phyloP scores from a whole-genome alignment of 441 rosid species.

The Mallotus japonicus region DNA sequence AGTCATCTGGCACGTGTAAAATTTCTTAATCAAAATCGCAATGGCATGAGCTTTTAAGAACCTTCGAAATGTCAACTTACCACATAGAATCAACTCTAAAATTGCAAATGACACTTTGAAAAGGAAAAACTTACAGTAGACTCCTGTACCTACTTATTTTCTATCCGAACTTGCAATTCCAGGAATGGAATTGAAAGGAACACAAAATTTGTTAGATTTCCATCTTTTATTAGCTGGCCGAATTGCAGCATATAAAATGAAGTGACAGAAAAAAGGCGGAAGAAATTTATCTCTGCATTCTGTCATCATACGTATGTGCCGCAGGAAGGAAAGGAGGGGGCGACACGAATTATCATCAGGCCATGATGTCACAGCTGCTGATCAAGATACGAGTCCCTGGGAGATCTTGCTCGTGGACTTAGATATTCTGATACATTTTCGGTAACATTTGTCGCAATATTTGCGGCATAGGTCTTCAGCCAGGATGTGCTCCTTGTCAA shows the following conservation, averaged over 20 bases:
- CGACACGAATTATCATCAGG: background rate
- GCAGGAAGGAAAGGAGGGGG: background rate
- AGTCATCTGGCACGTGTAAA: too few species aligned
- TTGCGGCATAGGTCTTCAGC: constrained; percentile 50
- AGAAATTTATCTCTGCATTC: constrained; percentile 12
- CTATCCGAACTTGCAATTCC: constrained; percentile 2
- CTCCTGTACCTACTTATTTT: background rate
- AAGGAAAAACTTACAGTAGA: background rate
- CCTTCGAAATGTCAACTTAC: too few species aligned
- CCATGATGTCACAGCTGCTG: constrained; percentile 47
- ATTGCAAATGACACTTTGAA: too few species aligned
- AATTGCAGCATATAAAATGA: background rate
- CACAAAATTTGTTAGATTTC: background rate
- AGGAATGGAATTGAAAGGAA: background rate
- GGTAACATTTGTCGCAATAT: constrained; percentile 45
- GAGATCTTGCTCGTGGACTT: constrained; percentile 41
- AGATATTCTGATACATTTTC: constrained; percentile 43
- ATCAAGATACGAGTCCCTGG: constrained; percentile 52
- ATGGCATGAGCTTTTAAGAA: too few species aligned
- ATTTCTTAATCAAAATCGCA: too few species aligned
- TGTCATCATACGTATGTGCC: background rate
- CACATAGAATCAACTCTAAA: too few species aligned
- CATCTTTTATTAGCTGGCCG: background rate
- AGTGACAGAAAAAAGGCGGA: background rate
- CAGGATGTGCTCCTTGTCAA: constrained; percentile 62